Conservation (phyloP, 495 filamentous ascomycete genomes). For the Trichoderma orchidacearum region DNA sequence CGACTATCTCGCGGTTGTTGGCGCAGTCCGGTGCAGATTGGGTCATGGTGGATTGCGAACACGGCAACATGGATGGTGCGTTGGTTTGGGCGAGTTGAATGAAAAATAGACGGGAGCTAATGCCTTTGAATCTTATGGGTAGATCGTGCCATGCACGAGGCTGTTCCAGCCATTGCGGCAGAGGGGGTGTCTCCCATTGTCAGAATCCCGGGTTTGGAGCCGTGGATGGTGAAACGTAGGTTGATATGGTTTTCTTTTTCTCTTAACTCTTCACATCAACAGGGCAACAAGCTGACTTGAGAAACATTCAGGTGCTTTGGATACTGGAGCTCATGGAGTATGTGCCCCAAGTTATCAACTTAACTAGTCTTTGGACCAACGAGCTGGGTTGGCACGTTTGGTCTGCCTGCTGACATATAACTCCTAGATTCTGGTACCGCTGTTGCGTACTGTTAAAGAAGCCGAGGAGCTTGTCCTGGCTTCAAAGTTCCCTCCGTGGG, state of each 20-base stretch:
- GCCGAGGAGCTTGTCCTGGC: conserved; percentile 42
- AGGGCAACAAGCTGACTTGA: conserved; percentile 8
- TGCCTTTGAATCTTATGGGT: not conserved
- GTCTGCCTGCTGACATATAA: conserved; percentile 10
- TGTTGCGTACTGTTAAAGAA: conserved; percentile 51
- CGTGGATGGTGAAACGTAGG: conserved; percentile 61
- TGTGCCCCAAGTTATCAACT: conserved; percentile 8
- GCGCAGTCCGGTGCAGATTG: conserved; percentile 58
- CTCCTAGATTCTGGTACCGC: conserved; percentile 42
- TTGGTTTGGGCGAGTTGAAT: not conserved
- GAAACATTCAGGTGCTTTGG: conserved; percentile 39
- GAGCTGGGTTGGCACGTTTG: no score
- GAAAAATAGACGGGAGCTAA: not conserved
- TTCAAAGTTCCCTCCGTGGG: conserved; percentile 54
- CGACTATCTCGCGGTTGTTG: conserved; percentile 53
- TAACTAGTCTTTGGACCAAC: not conserved
- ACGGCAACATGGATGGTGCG: conserved; percentile 65
- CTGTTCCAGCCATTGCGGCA: conserved; percentile 57
- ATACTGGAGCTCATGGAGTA: conserved; percentile 55
- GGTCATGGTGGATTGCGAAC: conserved; percentile 65
- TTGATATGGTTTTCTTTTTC: conserved; percentile 2
- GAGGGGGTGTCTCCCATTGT: conserved; percentile 56
- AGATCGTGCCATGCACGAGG: conserved; percentile 72
- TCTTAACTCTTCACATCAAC: no score
- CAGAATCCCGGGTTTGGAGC: conserved; percentile 49